Evolutionary conservation across 306 rosid species (phyloP).

Genomic region (Crotalaria pallida): DNA sequence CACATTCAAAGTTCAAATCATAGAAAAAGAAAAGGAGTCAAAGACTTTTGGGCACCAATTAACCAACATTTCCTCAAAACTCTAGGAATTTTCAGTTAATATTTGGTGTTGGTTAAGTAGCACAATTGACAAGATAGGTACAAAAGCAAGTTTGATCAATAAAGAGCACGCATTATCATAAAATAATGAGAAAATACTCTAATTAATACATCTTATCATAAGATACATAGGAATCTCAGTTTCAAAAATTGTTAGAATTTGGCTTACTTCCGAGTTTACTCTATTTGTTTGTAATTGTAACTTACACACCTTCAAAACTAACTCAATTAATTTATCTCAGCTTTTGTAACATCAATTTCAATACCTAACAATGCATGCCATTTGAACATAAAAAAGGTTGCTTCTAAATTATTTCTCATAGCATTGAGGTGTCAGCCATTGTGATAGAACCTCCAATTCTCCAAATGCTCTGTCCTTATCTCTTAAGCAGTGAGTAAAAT

Average conservation of each 20-base stretch:
- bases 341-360: conserved; percentile 10
- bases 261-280: neutral
- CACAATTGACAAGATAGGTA: neutral
- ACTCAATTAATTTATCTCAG: neutral
- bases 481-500: neutral
- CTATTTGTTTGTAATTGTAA: neutral
- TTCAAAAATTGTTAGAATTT: conserved; percentile 1
- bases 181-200: neutral
- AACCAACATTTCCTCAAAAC: neutral
- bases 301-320: neutral
- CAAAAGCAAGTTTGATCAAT: neutral
- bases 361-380: neutral
- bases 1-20: neutral
- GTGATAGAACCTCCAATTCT: no score
- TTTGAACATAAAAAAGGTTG: conserved; percentile 11
- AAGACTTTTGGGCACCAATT: neutral
- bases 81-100: neutral
- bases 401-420: conserved; percentile 12
- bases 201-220: neutral
- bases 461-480: conserved; percentile 21
- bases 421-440: conserved; percentile 1
- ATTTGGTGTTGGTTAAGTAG: neutral
- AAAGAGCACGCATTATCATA: neutral
- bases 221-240: neutral
- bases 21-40: neutral